A percentile compares a stretch with the other conserved stretches of the same genome.
These are phyloP conservation scores for Verticillium nonalfalfae DNA, from an alignment of 2,329 filamentous ascomycete species.

Conservation along the genomic window DNA sequence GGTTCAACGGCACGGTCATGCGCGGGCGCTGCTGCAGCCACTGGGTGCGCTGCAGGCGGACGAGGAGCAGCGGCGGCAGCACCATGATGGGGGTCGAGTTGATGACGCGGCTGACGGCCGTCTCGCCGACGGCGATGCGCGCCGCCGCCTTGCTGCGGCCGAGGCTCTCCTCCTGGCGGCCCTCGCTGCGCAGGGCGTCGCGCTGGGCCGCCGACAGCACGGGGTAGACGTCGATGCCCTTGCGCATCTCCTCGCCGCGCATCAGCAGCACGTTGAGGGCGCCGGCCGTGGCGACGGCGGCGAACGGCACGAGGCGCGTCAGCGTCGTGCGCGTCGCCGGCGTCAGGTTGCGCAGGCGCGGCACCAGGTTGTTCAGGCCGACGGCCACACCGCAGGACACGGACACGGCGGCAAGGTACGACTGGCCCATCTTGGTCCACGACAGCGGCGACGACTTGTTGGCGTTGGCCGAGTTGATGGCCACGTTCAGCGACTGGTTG, in stretches of 20 bases:
- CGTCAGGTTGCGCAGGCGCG: slow-evolving; percentile 69
- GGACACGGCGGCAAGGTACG: slow-evolving; percentile 85
- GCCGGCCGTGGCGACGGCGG: slow-evolving; percentile 85
- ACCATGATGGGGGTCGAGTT: slow-evolving; percentile 98
- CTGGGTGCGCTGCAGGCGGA: slow-evolving; percentile 73
- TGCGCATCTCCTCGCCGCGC: slow-evolving; percentile 91
- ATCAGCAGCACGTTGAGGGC: slow-evolving; percentile 95
- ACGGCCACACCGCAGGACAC: slow-evolving; percentile 92
- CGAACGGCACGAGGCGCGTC: slow-evolving; percentile 87
- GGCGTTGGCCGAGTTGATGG: slow-evolving; percentile 94
- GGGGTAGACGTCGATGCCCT: slow-evolving; percentile 88
- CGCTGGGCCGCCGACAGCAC: slow-evolving; percentile 68
- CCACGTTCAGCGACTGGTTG: slow-evolving; percentile 97
- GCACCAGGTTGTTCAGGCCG: slow-evolving; percentile 84
- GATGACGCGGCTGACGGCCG: slow-evolving; percentile 81
- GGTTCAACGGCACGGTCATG: slow-evolving; percentile 74
- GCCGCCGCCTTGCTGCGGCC: slow-evolving; percentile 88
- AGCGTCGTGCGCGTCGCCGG: slow-evolving; percentile 72
- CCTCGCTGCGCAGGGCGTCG: slow-evolving; percentile 44
- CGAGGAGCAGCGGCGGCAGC: slow-evolving; percentile 78
- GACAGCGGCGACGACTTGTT: slow-evolving; percentile 94
- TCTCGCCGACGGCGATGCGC: slow-evolving; percentile 84
- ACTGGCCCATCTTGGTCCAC: slow-evolving; percentile 73
- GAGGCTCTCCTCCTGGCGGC: slow-evolving; percentile 59
- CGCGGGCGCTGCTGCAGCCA: slow-evolving; percentile 76